phyloP scores from a whole-genome alignment of 495 filamentous ascomycete species.

The Daldinia vernicosa region DNA sequence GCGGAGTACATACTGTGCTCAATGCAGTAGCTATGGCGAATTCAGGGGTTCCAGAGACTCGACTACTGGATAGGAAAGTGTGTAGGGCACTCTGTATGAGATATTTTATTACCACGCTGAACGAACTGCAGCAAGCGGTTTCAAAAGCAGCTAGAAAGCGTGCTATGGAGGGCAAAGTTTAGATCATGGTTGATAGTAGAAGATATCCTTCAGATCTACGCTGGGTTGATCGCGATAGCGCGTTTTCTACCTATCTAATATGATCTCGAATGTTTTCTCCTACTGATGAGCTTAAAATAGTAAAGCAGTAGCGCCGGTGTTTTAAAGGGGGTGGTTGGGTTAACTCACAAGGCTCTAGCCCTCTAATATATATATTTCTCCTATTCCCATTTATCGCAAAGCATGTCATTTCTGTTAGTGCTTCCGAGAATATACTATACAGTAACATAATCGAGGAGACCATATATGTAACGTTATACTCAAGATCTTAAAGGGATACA shows the following conservation, averaged over 20 bases:
- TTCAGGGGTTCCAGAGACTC: conserved; percentile 9
- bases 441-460: no score
- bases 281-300: not conserved
- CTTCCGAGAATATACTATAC: not conserved
- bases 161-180: not conserved
- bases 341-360: not conserved
- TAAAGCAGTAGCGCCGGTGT: not conserved
- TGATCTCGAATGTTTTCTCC: not conserved
- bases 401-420: not conserved
- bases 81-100: conserved; percentile 19
- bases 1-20: conserved; percentile 17
- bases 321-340: not conserved
- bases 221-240: not conserved
- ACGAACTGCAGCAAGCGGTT: conserved; percentile 21
- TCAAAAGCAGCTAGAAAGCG: conserved; percentile 8
- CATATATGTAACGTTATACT: no score
- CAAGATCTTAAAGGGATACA: no score
- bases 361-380: no score
- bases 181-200: not conserved
- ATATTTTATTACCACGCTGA: conserved; percentile 20
- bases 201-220: not conserved
- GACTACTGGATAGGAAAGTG: not conserved
- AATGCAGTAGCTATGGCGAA: conserved; percentile 21
- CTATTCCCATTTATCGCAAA: not conserved
- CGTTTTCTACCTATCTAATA: not conserved